These are phyloP conservation scores for Astrocystis sublimbata DNA, from an alignment of 495 filamentous ascomycete species.

Conservation along the genomic window DNA sequence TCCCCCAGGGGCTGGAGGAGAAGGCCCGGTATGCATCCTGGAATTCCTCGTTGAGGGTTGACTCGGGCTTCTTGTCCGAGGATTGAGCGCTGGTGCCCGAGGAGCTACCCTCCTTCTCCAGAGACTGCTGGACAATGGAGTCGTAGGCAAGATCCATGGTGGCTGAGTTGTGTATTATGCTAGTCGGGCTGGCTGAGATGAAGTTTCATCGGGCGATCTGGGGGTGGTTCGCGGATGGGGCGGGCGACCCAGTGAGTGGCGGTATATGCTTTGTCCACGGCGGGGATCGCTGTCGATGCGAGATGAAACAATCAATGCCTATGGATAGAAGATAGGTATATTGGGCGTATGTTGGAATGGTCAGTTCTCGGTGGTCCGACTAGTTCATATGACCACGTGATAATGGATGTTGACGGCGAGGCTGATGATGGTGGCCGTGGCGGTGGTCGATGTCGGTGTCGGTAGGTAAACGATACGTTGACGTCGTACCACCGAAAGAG, in stretches of 20 bases:
- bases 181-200: neutral
- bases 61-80: slow-evolving; percentile 45
- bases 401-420: slow-evolving; percentile 26
- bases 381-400: slow-evolving; percentile 13
- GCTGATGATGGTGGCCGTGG: slow-evolving; percentile 28
- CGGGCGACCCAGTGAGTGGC: slow-evolving; percentile 2
- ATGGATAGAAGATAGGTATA: slow-evolving; percentile 1
- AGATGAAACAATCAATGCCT: neutral
- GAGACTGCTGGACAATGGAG: slow-evolving; percentile 84
- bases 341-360: neutral
- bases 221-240: slow-evolving; percentile 5
- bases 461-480: too few species aligned
- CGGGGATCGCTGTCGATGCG: neutral
- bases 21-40: slow-evolving; percentile 95
- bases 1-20: slow-evolving; percentile 87
- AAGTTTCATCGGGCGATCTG: slow-evolving; percentile 10
- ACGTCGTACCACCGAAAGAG: neutral
- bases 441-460: too few species aligned
- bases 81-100: slow-evolving; percentile 41
- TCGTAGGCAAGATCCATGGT: slow-evolving; percentile 96
- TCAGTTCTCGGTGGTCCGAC: neutral
- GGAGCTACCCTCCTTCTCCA: slow-evolving; percentile 55
- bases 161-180: neutral
- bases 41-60: slow-evolving; percentile 80
- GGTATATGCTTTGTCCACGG: neutral